These are phyloP conservation scores for Alternaria brassicicola DNA, from an alignment of 2,329 filamentous ascomycete species.

Conservation along the genomic window DNA sequence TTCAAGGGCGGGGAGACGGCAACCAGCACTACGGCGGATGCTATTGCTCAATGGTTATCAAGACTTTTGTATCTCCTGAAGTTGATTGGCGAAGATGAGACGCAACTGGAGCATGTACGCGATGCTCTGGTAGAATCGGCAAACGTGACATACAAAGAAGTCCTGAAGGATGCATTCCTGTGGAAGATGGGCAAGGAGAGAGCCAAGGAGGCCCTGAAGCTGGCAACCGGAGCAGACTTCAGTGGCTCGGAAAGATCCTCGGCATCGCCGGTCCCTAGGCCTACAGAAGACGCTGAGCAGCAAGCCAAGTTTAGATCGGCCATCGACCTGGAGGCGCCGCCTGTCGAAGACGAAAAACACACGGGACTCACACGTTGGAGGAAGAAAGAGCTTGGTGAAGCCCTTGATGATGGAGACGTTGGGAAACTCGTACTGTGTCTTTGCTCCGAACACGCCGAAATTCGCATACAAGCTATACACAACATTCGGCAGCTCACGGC, in stretches of 20 bases:
- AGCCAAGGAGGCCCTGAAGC: constrained; percentile 43
- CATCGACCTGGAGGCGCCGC: constrained; percentile 45
- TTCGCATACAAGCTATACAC: constrained; percentile 77
- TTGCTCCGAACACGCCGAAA: constrained; percentile 73
- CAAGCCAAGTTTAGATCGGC: constrained; percentile 12
- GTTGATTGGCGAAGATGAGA: constrained; percentile 45
- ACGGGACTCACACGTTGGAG: constrained; percentile 67
- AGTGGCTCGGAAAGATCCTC: constrained; percentile 45
- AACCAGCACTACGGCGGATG: constrained; percentile 33
- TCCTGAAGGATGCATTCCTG: constrained; percentile 43
- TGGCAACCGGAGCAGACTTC: constrained; percentile 44
- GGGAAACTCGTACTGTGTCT: constrained; percentile 74
- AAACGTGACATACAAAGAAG: constrained; percentile 35
- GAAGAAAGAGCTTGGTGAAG: constrained; percentile 76
- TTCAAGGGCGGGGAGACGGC: constrained; percentile 56
- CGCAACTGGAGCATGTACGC: constrained; percentile 32
- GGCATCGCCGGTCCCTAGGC: constrained; percentile 32
- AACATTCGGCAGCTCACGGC: constrained; percentile 69
- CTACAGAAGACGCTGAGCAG: constrained; percentile 22
- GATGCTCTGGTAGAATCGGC: constrained; percentile 39
- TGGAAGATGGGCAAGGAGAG: constrained; percentile 49
- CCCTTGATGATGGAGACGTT: constrained; percentile 78
- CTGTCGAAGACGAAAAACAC: constrained; percentile 52
- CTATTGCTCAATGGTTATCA: constrained; percentile 45
- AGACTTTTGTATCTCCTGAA: constrained; percentile 45